Base-by-base conservation (phyloP, 176 grass and related monocot species). In the Hyparrhenia diplandra region DNA sequence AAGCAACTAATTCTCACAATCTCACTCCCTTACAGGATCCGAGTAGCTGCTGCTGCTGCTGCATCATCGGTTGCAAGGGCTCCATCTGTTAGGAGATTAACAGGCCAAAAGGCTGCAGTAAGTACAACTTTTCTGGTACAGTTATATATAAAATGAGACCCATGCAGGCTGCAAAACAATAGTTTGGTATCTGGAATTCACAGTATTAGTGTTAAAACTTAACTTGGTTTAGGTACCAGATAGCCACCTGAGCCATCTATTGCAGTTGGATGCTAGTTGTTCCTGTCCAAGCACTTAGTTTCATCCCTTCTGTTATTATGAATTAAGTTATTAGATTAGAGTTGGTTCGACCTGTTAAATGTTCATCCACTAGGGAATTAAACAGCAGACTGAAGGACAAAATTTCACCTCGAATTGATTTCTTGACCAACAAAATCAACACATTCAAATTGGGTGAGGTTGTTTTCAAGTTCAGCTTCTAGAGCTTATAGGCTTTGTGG, bases 51-150 rank as follows among this genome's bases (percentile, higher is more conserved):
- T 13, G 97, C 93, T 9, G 97, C 93, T 2, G 97, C 97, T 8
- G 97, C 97, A 57, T 99, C 93, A 39, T 99, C 91, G 2, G 97
- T 99, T 92, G 97, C 97, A 34, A 92, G 97, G 83, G 90, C 92
- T 90, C 97, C 97, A 25, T 96, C 97, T 13, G 62, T 85, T 73
- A 91, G 91, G 89, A 92, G 97, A 83, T 89, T 99, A 82, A 93
- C 85, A 27, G 80, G 73, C 83, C 93, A 94, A 85, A 99, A 93
- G 81, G 83, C 82, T 60, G 87, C 79, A 40, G 96, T 98, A 85
- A 93, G 90, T 95, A 45, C 54, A 45, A 80, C n/a, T 70, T 45
- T 73, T 76, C 59, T 72, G 10, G 36, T 58, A 57, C 60, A 8
- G 41, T 60, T 67, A 25, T 78, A 75, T 68, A n/a, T n/a, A n/a